phyloP scores from a whole-genome alignment of 768 basidiomycete genomes.

The Calocera viscosa region DNA sequence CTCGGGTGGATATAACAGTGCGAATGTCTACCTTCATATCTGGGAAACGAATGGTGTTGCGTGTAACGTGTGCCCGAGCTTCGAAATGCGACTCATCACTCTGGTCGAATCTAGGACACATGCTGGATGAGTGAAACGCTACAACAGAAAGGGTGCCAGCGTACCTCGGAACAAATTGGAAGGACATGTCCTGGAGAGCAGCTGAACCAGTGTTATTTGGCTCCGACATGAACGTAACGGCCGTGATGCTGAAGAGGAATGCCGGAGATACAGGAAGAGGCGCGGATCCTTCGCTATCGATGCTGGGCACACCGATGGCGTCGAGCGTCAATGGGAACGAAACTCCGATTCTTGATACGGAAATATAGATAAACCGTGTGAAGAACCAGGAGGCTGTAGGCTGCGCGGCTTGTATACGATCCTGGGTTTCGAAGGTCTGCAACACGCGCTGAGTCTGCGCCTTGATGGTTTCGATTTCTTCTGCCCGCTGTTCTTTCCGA shows the following conservation, averaged over 20 bases:
- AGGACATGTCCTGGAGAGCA: slow-evolving; percentile 55
- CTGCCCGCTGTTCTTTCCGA: slow-evolving; percentile 60
- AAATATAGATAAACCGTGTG: slow-evolving; percentile 27
- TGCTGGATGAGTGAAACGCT: neutral
- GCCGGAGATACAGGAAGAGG: slow-evolving; percentile 48
- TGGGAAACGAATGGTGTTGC: slow-evolving; percentile 65
- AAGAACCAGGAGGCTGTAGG: slow-evolving; percentile 26
- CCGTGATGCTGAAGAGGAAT: slow-evolving; percentile 72
- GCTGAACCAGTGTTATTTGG: slow-evolving; percentile 70
- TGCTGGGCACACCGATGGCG: slow-evolving; percentile 39
- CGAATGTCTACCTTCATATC: slow-evolving; percentile 65
- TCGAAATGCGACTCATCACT: slow-evolving; percentile 55
- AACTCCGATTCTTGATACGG: slow-evolving; percentile 57
- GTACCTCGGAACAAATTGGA: slow-evolving; percentile 75
- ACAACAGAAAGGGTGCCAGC: slow-evolving; percentile 18
- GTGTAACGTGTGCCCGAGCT: slow-evolving; percentile 51
- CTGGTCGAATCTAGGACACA: slow-evolving; percentile 59
- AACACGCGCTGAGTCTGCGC: slow-evolving; percentile 64
- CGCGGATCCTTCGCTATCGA: slow-evolving; percentile 24
- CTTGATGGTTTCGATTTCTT: slow-evolving; percentile 71
- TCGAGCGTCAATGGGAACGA: slow-evolving; percentile 73
- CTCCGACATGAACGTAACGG: slow-evolving; percentile 57
- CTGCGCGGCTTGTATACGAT: slow-evolving; percentile 11
- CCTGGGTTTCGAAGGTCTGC: slow-evolving; percentile 50
- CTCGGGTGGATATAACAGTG: slow-evolving; percentile 37